Evolutionary conservation across 768 basidiomycete species (phyloP).

Genomic region (Psilocybe sp.): DNA sequence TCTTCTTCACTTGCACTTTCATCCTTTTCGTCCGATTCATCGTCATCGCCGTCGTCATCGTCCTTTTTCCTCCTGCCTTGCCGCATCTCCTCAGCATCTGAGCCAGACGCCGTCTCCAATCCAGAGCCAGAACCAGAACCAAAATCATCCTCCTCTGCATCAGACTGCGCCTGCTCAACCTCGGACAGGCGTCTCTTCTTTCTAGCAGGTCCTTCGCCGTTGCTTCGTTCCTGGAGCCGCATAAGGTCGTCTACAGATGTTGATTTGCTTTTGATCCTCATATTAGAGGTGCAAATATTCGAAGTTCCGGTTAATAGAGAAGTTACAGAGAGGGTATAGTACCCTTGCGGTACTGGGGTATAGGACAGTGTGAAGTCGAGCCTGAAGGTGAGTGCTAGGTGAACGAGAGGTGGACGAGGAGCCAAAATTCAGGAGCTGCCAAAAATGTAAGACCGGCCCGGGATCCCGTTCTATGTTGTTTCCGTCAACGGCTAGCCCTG

Average conservation of each 20-base stretch:
- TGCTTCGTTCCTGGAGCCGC: conserved; percentile 29
- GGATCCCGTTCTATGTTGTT: too few relatives aligned
- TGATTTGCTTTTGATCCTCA: conserved; percentile 7
- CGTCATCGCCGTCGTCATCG: conserved; percentile 5
- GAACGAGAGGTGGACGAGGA: too few relatives aligned
- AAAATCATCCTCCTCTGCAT: conserved; percentile 6
- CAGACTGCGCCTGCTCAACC: neutral
- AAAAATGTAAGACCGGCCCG: too few relatives aligned
- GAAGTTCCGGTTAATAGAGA: too few relatives aligned
- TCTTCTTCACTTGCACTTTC: conserved; percentile 4
- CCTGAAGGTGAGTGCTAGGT: too few relatives aligned
- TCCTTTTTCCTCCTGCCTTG: too few relatives aligned
- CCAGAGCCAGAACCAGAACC: conserved; percentile 17
- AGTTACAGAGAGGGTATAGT: too few relatives aligned
- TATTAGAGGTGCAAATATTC: neutral
- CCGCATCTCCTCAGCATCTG: neutral
- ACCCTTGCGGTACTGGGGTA: too few relatives aligned
- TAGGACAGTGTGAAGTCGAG: too few relatives aligned
- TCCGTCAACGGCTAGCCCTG: too few relatives aligned
- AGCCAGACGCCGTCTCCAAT: conserved; percentile 10
- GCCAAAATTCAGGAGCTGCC: too few relatives aligned
- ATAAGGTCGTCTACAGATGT: conserved; percentile 45
- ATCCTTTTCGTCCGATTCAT: conserved; percentile 8
- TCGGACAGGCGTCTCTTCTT: conserved; percentile 34
- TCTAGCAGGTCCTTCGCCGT: conserved; percentile 26